Base-by-base conservation (phyloP, 768 basidiomycete species). In the Psilocybe azurescens region DNA sequence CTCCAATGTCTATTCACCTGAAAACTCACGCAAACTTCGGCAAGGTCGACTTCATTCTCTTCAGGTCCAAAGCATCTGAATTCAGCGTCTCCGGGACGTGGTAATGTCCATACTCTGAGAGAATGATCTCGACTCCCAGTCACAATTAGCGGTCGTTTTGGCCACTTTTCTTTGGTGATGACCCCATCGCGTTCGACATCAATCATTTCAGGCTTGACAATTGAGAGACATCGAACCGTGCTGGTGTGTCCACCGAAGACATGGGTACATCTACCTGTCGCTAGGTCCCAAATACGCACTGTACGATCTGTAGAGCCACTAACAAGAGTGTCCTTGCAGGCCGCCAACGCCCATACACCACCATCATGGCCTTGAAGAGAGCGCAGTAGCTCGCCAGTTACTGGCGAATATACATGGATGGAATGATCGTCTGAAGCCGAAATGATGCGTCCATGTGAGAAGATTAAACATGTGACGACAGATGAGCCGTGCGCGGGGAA, bases 391-490 rank as follows among this genome's bases (percentile, higher is more conserved):
- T 86, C 82, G 11, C 97, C 97, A 0, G 90, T 92, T 29, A 83
- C 73, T n/a, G 94, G 95, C 24, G 90, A 91, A 73, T 97, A 98
- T 50, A 99, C 88, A 70, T 96, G 93, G 70, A 99, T 97, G 3
- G 94, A 93, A 69, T 98, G 94, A 75, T 98, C 96, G 74, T 99
- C 97, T 0, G 95, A 97, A 10, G 97, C 96, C 10, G 94, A 95
- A 70, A 99, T 94, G 77, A 99, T 94, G 63, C 96, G 94, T 32
- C 93, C 92, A 62, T 89, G 88, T 53, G 97, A 97, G 79, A 99
- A 94, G 68, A 98, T 86, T 50, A 98, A 87, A 74, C 95, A 97
- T 46, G 97, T 99, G 72, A 99, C 95, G 63, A 98, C 97, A 24
- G 90, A 89, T 49, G 86, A 86, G 0, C 94, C 94, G 67, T 95